Evolutionary conservation across 2,329 filamentous ascomycete genomes (phyloP).

Genomic region (Botryotinia convoluta): DNA sequence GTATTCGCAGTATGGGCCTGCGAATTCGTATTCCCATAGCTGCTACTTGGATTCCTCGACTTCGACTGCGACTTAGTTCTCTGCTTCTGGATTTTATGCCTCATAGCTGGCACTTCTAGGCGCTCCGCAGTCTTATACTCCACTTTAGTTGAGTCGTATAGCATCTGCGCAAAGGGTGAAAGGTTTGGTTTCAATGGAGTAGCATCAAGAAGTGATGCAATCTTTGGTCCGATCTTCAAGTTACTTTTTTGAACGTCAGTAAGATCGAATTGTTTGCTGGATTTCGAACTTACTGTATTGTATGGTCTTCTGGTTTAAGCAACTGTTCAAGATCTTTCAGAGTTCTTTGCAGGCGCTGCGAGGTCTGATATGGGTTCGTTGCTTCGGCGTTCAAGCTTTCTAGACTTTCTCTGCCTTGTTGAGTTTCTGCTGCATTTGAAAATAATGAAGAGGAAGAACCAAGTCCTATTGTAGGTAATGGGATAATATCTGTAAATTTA

Average conservation of each 20-base stretch:
- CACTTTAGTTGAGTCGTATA: slow-evolving; percentile 36
- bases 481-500: slow-evolving; percentile 56
- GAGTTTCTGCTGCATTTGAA: slow-evolving; percentile 52
- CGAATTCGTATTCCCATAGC: slow-evolving; percentile 5
- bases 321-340: slow-evolving; percentile 73
- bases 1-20: slow-evolving; percentile 6
- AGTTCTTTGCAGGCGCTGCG: slow-evolving; percentile 66
- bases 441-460: slow-evolving; percentile 52
- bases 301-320: slow-evolving; percentile 67
- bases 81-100: slow-evolving; percentile 17
- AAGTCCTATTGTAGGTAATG: slow-evolving; percentile 58
- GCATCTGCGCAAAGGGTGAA: slow-evolving; percentile 36
- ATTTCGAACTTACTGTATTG: slow-evolving; percentile 47
- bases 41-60: slow-evolving; percentile 20
- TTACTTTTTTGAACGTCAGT: slow-evolving; percentile 46
- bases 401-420: slow-evolving; percentile 51
- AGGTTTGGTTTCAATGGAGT: slow-evolving; percentile 29
- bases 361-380: slow-evolving; percentile 53
- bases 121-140: slow-evolving; percentile 20
- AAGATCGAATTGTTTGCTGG: neutral
- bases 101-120: slow-evolving; percentile 12
- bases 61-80: slow-evolving; percentile 28
- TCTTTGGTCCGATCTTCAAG: slow-evolving; percentile 52
- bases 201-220: slow-evolving; percentile 18
- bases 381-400: slow-evolving; percentile 72